Evolutionary conservation across 495 filamentous ascomycete species (phyloP).

Genomic region (Haplographium delicatum): DNA sequence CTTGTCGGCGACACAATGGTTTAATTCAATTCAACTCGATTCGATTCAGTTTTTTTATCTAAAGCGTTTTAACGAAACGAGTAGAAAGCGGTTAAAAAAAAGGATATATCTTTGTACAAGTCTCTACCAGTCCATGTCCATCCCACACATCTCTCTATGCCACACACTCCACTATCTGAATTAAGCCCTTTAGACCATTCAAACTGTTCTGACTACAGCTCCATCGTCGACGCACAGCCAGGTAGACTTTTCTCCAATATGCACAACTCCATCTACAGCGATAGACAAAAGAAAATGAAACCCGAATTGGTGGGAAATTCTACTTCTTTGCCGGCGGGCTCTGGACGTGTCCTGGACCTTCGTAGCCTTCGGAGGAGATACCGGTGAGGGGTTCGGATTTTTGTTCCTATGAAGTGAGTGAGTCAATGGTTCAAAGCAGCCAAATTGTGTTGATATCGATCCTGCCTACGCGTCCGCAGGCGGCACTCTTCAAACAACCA

Average conservation of each 20-base stretch:
- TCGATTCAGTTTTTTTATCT: no score
- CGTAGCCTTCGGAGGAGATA: slow-evolving; percentile 73
- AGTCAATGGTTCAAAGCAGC: no score
- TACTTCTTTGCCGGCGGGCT: slow-evolving; percentile 38
- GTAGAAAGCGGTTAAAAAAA: no score
- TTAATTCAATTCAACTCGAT: no score
- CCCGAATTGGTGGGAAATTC: background rate
- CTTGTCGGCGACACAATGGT: no score
- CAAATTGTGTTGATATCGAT: slow-evolving; percentile 10
- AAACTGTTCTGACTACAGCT: no score
- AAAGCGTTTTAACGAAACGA: no score
- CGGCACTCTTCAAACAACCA: background rate
- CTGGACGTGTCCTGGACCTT: slow-evolving; percentile 78
- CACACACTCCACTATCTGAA: background rate
- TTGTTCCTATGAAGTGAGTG: slow-evolving; percentile 57
- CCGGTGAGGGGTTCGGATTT: slow-evolving; percentile 87
- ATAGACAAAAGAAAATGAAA: slow-evolving; percentile 10
- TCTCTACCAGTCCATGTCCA: background rate
- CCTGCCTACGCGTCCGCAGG: background rate
- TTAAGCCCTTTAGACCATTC: no score
- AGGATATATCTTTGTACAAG: slow-evolving; percentile 10
- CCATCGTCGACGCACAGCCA: background rate
- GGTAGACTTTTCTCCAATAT: slow-evolving; percentile 1
- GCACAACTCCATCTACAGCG: background rate
- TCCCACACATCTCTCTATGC: background rate